These are phyloP conservation scores for Colletotrichum siamense DNA, from an alignment of 2,329 filamentous ascomycete genomes.

Conservation along the genomic window DNA sequence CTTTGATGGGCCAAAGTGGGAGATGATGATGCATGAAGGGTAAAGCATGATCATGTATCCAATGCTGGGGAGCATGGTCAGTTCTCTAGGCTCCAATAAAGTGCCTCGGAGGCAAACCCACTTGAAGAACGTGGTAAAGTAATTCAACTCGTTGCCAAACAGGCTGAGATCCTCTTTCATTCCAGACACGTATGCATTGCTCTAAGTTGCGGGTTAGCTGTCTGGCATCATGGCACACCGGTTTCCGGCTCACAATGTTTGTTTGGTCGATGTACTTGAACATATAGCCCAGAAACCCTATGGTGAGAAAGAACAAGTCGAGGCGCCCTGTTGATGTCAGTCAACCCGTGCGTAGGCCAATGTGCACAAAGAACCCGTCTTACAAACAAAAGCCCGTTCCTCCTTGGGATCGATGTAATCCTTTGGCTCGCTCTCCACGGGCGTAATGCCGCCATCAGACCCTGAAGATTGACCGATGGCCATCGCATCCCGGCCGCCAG, in stretches of 20 bases:
- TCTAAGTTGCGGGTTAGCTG: neutral
- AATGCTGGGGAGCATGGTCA: accelerated
- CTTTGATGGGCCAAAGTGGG: constrained; percentile 29
- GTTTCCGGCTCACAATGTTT: neutral
- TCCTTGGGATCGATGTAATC: constrained; percentile 1
- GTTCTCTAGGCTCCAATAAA: neutral
- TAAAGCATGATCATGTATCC: constrained; percentile 30
- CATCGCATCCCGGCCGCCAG: accelerated
- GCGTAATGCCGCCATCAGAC: neutral
- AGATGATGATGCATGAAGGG: constrained; percentile 31
- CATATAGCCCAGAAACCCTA: constrained; percentile 10
- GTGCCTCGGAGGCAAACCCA: neutral
- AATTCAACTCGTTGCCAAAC: constrained; percentile 29
- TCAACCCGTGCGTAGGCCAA: neutral
- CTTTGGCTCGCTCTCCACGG: neutral
- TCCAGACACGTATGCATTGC: constrained; percentile 31
- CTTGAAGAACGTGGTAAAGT: constrained; percentile 27
- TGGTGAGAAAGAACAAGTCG: constrained; percentile 5
- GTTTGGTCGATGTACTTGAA: constrained; percentile 19
- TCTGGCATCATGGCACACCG: neutral
- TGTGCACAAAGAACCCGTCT: neutral
- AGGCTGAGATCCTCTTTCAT: constrained; percentile 32
- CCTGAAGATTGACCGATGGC: neutral
- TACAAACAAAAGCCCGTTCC: constrained; percentile 4
- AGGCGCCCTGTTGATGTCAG: neutral